A percentile compares a stretch with the other conserved stretches of the same genome.
Evolutionary conservation across 192 early-diverging fungal genomes (phyloP).

Genomic region (Gigaspora rosea): DNA sequence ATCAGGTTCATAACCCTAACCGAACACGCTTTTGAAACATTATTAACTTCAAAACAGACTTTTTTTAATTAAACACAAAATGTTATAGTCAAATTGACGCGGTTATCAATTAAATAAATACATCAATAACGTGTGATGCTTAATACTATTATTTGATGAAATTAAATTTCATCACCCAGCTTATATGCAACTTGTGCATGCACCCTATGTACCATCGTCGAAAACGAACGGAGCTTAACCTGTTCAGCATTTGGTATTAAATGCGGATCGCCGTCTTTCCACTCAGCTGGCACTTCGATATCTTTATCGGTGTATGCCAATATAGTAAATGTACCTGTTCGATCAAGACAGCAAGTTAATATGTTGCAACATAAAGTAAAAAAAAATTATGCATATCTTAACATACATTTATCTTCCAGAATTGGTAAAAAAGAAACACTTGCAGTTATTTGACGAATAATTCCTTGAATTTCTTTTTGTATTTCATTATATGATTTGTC

Average conservation of each 20-base stretch:
- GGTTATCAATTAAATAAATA: too few species aligned
- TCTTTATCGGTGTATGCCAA: slow-evolving; percentile 86
- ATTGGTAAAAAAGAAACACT: slow-evolving; percentile 89
- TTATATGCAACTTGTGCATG: slow-evolving; percentile 88
- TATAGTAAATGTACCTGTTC: slow-evolving; percentile 84
- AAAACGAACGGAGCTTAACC: slow-evolving; percentile 79
- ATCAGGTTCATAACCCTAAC: too few species aligned
- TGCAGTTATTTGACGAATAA: slow-evolving; percentile 90
- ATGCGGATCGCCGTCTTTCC: slow-evolving; percentile 81
- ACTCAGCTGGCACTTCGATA: slow-evolving; percentile 81
- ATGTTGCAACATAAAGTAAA: neutral
- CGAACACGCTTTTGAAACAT: too few species aligned
- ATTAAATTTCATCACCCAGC: slow-evolving; percentile 31
- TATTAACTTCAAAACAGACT: too few species aligned
- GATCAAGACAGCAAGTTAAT: neutral
- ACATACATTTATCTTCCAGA: slow-evolving; percentile 80
- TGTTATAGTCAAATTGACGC: too few species aligned
- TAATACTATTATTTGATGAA: too few species aligned
- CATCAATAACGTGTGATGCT: too few species aligned
- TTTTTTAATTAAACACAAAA: too few species aligned
- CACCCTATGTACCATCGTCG: slow-evolving; percentile 81
- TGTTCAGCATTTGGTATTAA: slow-evolving; percentile 85
- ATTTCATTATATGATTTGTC: slow-evolving; percentile 65
- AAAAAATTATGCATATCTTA: neutral
- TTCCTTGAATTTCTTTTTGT: slow-evolving; percentile 79